Conservation (phyloP, 768 basidiomycete species). For the Phlebiopsis flavidoalba region DNA sequence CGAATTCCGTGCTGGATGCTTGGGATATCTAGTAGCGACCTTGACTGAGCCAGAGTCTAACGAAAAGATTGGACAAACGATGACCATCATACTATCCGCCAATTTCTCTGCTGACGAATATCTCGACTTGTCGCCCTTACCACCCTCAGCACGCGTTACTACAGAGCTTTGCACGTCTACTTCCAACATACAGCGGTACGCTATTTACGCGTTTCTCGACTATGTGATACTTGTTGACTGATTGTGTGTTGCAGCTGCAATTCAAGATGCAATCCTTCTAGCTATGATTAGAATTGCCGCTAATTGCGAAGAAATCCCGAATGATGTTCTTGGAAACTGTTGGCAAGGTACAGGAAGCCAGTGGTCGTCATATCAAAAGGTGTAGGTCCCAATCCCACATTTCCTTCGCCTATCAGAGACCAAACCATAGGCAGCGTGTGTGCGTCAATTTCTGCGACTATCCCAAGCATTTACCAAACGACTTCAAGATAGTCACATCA, state of each 20-base stretch:
- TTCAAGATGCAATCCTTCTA: conserved; percentile 70
- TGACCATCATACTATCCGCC: conserved; percentile 65
- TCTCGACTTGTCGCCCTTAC: conserved; percentile 42
- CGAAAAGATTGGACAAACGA: conserved; percentile 41
- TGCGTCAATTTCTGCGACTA: conserved; percentile 56
- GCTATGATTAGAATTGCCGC: conserved; percentile 65
- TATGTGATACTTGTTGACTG: not conserved
- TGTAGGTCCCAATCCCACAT: conserved; percentile 29
- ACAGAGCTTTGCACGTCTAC: conserved; percentile 35
- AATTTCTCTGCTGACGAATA: conserved; percentile 65
- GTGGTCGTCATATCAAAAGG: conserved; percentile 52
- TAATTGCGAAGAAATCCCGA: conserved; percentile 51
- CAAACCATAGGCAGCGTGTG: conserved; percentile 51
- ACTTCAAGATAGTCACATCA: conserved; percentile 42
- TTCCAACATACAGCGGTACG: conserved; percentile 47
- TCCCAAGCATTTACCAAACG: conserved; percentile 36
- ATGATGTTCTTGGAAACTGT: conserved; percentile 39
- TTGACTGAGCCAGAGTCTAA: conserved; percentile 30
- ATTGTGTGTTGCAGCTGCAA: conserved; percentile 42
- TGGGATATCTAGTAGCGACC: conserved; percentile 31
- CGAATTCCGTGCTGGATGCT: conserved; percentile 32
- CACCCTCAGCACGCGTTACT: conserved; percentile 50
- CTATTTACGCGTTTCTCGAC: conserved; percentile 12
- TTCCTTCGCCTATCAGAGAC: not conserved
- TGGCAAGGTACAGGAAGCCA: conserved; percentile 34